Percentiles rank a stretch among this genome's conserved stretches.
Conservation (phyloP, 352 stramenopile species). For the Hyaloperonospora brassicae region DNA sequence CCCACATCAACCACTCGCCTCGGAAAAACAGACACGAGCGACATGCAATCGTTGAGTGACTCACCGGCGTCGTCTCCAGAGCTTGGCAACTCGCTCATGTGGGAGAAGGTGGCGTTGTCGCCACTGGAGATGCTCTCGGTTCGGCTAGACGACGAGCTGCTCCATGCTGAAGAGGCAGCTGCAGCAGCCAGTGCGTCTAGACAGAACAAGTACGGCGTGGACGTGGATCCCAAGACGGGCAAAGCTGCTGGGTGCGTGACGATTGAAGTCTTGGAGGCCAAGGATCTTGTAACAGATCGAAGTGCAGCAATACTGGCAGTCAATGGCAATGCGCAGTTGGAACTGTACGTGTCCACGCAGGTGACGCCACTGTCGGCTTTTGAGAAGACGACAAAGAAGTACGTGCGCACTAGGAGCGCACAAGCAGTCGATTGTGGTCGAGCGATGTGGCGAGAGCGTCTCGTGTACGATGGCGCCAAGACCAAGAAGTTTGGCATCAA, state of each 20-base stretch:
- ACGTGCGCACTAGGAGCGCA: slow-evolving; percentile 37
- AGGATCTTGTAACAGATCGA: slow-evolving; percentile 23
- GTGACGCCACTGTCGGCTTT: slow-evolving; percentile 52
- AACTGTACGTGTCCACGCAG: slow-evolving; percentile 52
- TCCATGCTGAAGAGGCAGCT: slow-evolving; percentile 41
- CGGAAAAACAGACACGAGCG: slow-evolving; percentile 27
- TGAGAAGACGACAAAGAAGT: slow-evolving; percentile 65
- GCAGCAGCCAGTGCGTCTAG: slow-evolving; percentile 20
- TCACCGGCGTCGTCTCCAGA: slow-evolving; percentile 35
- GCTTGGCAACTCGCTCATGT: slow-evolving; percentile 56
- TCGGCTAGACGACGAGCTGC: slow-evolving; percentile 61
- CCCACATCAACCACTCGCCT: slow-evolving; percentile 14
- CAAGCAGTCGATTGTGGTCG: slow-evolving; percentile 11
- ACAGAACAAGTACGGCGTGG: slow-evolving; percentile 76
- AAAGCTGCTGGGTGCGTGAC: slow-evolving; percentile 48
- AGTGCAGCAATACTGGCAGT: slow-evolving; percentile 21
- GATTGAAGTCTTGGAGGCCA: slow-evolving; percentile 47
- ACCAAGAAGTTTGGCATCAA: slow-evolving; percentile 58
- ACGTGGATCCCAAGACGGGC: slow-evolving; percentile 42
- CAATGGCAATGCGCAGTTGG: slow-evolving; percentile 27
- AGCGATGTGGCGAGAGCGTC: slow-evolving; percentile 41
- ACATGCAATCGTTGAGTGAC: slow-evolving; percentile 37
- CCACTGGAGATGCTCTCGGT: slow-evolving; percentile 62
- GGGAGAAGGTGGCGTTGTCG: slow-evolving; percentile 73
- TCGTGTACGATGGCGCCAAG: slow-evolving; percentile 65